A percentile compares a stretch with the other conserved stretches of the same genome.
These are phyloP conservation scores for Phytophthora rubi DNA, from an alignment of 352 stramenopile genomes.

Conservation along the genomic window DNA sequence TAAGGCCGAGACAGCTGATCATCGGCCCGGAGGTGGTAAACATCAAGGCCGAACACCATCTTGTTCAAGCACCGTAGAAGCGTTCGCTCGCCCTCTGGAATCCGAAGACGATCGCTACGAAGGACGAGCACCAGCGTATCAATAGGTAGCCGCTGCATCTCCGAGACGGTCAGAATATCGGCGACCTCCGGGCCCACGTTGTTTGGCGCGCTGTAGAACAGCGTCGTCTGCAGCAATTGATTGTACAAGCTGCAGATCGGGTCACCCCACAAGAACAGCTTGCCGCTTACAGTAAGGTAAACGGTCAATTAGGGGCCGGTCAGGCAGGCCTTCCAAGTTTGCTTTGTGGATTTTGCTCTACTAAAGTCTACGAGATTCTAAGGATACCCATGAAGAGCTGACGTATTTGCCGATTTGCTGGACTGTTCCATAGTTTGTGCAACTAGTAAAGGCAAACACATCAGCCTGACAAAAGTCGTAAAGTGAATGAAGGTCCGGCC, in stretches of 20 bases:
- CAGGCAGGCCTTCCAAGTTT: too few relatives aligned
- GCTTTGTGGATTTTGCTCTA: too few relatives aligned
- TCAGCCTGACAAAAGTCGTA: too few relatives aligned
- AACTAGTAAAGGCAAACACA: too few relatives aligned
- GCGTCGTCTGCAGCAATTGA: conserved; percentile 54
- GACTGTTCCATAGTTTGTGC: too few relatives aligned
- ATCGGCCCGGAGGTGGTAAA: conserved; percentile 7
- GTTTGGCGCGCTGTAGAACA: conserved; percentile 55
- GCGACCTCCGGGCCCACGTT: conserved; percentile 26
- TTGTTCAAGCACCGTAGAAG: conserved; percentile 45
- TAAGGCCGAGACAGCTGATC: conserved; percentile 21
- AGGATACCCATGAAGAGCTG: too few relatives aligned
- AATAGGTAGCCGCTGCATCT: conserved; percentile 48
- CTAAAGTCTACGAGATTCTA: too few relatives aligned
- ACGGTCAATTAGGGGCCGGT: too few relatives aligned
- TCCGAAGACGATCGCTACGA: conserved; percentile 56
- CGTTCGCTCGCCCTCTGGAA: conserved; percentile 59
- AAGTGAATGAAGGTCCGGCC: too few relatives aligned
- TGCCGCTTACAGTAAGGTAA: conserved; percentile 35
- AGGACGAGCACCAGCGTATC: conserved; percentile 65
- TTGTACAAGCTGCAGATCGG: conserved; percentile 69
- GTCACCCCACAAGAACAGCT: conserved; percentile 55
- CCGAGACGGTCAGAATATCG: conserved; percentile 25
- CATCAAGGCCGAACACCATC: conserved; percentile 41
- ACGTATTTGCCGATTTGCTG: too few relatives aligned